phyloP scores from a whole-genome alignment of 352 stramenopile species.

The Halophytophthora batemanensis region DNA sequence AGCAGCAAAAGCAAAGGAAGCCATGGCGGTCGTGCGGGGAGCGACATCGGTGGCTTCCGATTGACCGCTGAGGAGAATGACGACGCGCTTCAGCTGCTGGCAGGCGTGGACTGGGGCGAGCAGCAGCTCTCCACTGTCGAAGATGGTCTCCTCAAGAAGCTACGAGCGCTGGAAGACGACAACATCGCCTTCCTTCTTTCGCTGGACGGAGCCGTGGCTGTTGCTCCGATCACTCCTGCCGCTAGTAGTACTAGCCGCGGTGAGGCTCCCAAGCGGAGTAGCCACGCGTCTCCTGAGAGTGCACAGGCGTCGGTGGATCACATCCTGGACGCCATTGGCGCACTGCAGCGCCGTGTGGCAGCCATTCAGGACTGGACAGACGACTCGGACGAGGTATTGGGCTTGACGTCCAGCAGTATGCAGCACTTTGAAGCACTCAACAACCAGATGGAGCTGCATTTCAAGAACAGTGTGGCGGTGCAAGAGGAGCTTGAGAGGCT shows the following conservation, averaged over 20 bases:
- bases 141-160: conserved; percentile 47
- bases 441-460: conserved; percentile 77
- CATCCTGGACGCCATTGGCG: conserved; percentile 56
- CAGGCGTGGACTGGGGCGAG: conserved; percentile 60
- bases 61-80: conserved; percentile 57
- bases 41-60: conserved; percentile 27
- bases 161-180: conserved; percentile 61
- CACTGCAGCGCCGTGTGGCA: conserved; percentile 41
- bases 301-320: conserved; percentile 43
- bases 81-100: conserved; percentile 47
- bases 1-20: conserved; percentile 9
- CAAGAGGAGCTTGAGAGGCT: conserved; percentile 50
- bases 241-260: neutral
- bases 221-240: conserved; percentile 1
- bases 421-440: conserved; percentile 76
- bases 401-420: conserved; percentile 64
- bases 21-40: conserved; percentile 4
- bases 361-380: conserved; percentile 55
- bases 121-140: conserved; percentile 48
- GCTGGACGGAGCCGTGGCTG: conserved; percentile 39
- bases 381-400: conserved; percentile 55
- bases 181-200: conserved; percentile 76
- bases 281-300: neutral
- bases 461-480: conserved; percentile 73
- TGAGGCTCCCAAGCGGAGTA: neutral